Evolutionary conservation across 2,329 filamentous ascomycete species (phyloP), one percentile per base, ranked within the genome.

Genomic region (Colletotrichum siamense): DNA sequence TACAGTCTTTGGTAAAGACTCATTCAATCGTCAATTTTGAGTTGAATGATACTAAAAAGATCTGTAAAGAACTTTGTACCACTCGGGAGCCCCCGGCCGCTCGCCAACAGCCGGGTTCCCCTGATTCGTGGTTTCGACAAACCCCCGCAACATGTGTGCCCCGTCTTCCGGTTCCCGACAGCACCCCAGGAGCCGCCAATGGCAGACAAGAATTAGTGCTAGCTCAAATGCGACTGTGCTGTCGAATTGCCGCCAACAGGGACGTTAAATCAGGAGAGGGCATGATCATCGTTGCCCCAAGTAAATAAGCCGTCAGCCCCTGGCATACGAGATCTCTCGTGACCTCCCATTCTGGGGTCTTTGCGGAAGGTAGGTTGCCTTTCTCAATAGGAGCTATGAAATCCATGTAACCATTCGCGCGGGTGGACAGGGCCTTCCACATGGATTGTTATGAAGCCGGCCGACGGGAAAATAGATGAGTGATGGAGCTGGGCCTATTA

Each of bases 71-170:
- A 26, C 5, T 26, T 52, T 34, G 24, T 44, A 6, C 16, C 32
- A 22, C 16, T 59, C 34, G 36, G 7, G 8, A 13, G n/a, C 28
- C 28, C 55, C 63, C 15, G n/a, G 69, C 28, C 30, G 10, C 26
- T 55, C 64, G 8, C 24, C 63, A 59, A 18, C 49, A 66, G 28
- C 69, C 69, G 69, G 69, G 55, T 63, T 24, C n/a, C 32, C 69
- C 69, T 75, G 73, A 76, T 76, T 76, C 73, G 73, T 76, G 73
- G 73, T 76, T 69, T 76, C 69, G 36, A 61, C 13, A 32, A 68
- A 28, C 24, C 44, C 68, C 68, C 55, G 65, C 9, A 6, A 57
- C 18, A n/a, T 64, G 10, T 3, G 12, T 32, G 18, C n/a, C 62
- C 62, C 39, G 44, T 22, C 28, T 34, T 67, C 63, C 63, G 30